Evolutionary conservation across 2,329 filamentous ascomycete species (phyloP).

Genomic region (Paecilomyces fulvus): DNA sequence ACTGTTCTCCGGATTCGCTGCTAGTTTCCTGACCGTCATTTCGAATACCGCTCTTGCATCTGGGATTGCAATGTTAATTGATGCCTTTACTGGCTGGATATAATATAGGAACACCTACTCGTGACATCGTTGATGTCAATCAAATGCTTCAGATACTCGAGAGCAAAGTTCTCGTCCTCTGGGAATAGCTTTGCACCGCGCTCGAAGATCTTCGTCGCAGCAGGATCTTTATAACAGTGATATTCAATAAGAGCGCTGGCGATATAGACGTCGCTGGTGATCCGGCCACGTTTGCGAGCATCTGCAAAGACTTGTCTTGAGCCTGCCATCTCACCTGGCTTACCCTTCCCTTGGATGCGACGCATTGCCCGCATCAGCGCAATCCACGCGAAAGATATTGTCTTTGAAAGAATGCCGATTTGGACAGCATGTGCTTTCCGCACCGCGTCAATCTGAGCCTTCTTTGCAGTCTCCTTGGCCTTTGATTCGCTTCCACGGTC

Average conservation of each 20-base stretch:
- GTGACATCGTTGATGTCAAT: constrained; percentile 88
- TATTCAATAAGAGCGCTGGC: constrained; percentile 89
- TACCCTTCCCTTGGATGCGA: constrained; percentile 75
- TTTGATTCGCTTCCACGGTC: constrained; percentile 42
- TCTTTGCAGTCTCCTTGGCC: constrained; percentile 43
- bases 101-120: constrained; percentile 51
- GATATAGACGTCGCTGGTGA: constrained; percentile 92
- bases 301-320: constrained; percentile 84
- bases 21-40: constrained; percentile 76
- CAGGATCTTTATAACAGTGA: constrained; percentile 88
- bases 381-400: constrained; percentile 91
- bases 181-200: constrained; percentile 88
- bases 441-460: constrained; percentile 48
- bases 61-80: constrained; percentile 30
- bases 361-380: constrained; percentile 89
- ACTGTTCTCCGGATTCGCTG: constrained; percentile 64
- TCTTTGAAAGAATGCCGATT: constrained; percentile 67
- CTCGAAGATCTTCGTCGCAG: constrained; percentile 92
- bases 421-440: constrained; percentile 63
- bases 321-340: constrained; percentile 61
- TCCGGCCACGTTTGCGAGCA: constrained; percentile 73
- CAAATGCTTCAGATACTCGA: constrained; percentile 93
- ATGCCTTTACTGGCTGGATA: constrained; percentile 2
- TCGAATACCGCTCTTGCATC: constrained; percentile 95
- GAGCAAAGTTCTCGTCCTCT: constrained; percentile 83